A percentile compares a stretch with the other conserved stretches of the same genome.
These are phyloP conservation scores for Centaurea solstitialis DNA, from an alignment of 129 eudicot genomes.

Conservation along the genomic window DNA sequence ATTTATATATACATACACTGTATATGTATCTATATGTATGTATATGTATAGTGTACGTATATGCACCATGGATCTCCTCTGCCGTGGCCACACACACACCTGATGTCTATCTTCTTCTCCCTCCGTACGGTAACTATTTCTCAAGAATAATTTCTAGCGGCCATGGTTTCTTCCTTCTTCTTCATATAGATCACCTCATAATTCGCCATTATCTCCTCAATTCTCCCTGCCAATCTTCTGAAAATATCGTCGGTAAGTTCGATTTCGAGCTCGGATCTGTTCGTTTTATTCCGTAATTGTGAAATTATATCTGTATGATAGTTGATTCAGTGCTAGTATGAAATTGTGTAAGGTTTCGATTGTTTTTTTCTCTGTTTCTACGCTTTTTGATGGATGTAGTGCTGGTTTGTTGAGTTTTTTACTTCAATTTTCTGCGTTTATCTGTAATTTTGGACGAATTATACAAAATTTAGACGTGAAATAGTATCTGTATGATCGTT, in stretches of 20 bases:
- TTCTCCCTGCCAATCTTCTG: background rate
- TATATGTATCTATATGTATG: too few relatives aligned
- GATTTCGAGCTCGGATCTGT: background rate
- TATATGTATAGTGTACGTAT: background rate
- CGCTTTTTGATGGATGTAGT: too few relatives aligned
- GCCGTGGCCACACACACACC: conserved; percentile 1
- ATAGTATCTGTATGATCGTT: background rate
- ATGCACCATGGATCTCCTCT: background rate
- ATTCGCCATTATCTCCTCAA: conserved; percentile 3
- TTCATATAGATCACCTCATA: conserved; percentile 13
- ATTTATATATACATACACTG: too few relatives aligned
- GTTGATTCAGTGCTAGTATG: too few relatives aligned
- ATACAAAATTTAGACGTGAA: too few relatives aligned
- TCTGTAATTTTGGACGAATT: too few relatives aligned
- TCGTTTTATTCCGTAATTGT: background rate
- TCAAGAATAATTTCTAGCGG: conserved; percentile 31
- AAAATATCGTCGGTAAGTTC: conserved; percentile 13
- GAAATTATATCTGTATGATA: too few relatives aligned
- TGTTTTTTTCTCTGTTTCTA: too few relatives aligned
- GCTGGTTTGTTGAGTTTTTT: too few relatives aligned
- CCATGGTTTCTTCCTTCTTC: conserved; percentile 1
- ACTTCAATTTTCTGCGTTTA: too few relatives aligned
- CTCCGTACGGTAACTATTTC: conserved; percentile 27
- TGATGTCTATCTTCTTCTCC: conserved; percentile 23
- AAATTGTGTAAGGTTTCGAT: too few relatives aligned